These are phyloP conservation scores for Taxillus chinensis DNA, from an alignment of 164 flowering plant genomes.

Conservation along the genomic window DNA sequence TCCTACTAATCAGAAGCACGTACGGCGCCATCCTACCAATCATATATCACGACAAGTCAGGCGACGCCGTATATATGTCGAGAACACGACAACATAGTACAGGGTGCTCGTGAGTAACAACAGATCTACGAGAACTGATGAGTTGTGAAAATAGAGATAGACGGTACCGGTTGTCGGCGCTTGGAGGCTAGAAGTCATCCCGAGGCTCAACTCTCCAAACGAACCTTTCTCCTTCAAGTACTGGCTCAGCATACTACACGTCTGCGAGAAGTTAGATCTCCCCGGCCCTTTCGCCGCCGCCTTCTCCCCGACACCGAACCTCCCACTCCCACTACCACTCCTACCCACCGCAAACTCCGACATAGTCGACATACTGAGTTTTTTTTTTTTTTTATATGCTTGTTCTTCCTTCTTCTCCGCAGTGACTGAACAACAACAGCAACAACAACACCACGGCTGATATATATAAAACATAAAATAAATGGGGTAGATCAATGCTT, in stretches of 20 bases:
- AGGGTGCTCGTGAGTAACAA: too few relatives aligned
- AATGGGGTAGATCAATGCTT: too few relatives aligned
- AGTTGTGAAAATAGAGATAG: neutral
- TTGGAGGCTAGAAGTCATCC: conserved; percentile 19
- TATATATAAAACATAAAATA: too few relatives aligned
- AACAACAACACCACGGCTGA: too few relatives aligned
- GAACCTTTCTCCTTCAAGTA: conserved; percentile 58
- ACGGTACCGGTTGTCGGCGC: conserved; percentile 7
- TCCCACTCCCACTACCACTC: conserved; percentile 6
- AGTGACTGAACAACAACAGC: too few relatives aligned
- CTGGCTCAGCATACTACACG: conserved; percentile 53
- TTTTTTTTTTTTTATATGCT: too few relatives aligned
- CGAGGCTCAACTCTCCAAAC: conserved; percentile 45
- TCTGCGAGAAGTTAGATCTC: conserved; percentile 47
- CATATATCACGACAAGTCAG: too few relatives aligned
- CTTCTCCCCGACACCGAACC: conserved; percentile 14
- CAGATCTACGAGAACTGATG: neutral
- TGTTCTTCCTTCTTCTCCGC: too few relatives aligned
- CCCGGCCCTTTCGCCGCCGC: conserved; percentile 12
- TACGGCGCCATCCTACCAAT: too few relatives aligned
- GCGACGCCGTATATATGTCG: too few relatives aligned
- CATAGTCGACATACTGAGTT: conserved; percentile 28
- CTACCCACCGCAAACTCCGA: conserved; percentile 21
- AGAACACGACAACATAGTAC: too few relatives aligned
- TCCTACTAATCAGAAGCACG: too few relatives aligned